Evolutionary conservation across 257 asterid genomes (phyloP).

Genomic region (Ballota nigra): DNA sequence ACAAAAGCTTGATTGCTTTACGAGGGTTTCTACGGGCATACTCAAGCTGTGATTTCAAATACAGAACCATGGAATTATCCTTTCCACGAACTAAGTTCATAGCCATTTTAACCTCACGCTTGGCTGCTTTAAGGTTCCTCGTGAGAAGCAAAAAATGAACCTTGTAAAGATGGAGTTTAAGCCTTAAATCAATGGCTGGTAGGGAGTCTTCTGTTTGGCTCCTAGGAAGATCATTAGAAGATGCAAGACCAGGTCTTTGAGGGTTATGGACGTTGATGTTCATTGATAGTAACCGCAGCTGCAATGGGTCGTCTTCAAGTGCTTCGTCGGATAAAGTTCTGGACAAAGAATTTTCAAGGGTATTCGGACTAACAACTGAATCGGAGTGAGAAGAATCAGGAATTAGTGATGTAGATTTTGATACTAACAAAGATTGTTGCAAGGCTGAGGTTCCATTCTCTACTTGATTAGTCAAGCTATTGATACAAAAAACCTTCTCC

Average conservation of each 20-base stretch:
- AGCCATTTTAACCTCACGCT: slow-evolving; percentile 89
- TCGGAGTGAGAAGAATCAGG: slow-evolving; percentile 55
- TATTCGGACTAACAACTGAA: slow-evolving; percentile 40
- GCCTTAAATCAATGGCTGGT: slow-evolving; percentile 58
- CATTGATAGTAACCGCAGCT: too few species aligned
- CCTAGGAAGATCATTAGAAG: slow-evolving; percentile 48
- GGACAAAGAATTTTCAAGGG: slow-evolving; percentile 55
- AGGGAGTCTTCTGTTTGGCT: slow-evolving; percentile 58
- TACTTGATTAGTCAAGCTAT: slow-evolving; percentile 53
- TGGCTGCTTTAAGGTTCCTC: slow-evolving; percentile 82
- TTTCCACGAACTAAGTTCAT: slow-evolving; percentile 82
- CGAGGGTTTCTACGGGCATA: slow-evolving; percentile 78
- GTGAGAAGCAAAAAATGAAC: slow-evolving; percentile 71
- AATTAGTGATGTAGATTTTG: slow-evolving; percentile 52
- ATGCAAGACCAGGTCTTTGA: slow-evolving; percentile 49
- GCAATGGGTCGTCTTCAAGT: slow-evolving; percentile 73
- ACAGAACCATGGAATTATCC: slow-evolving; percentile 73
- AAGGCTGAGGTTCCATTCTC: slow-evolving; percentile 55
- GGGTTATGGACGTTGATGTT: slow-evolving; percentile 47
- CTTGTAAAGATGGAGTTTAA: slow-evolving; percentile 77
- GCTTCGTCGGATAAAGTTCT: slow-evolving; percentile 74
- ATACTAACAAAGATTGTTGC: slow-evolving; percentile 38
- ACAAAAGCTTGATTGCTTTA: slow-evolving; percentile 77
- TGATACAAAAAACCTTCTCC: slow-evolving; percentile 77
- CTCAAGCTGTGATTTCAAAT: slow-evolving; percentile 89